Percentiles rank a stretch among this genome's conserved stretches.
phyloP scores from a whole-genome alignment of 257 asterid species.

The Plectranthus barbatus region DNA sequence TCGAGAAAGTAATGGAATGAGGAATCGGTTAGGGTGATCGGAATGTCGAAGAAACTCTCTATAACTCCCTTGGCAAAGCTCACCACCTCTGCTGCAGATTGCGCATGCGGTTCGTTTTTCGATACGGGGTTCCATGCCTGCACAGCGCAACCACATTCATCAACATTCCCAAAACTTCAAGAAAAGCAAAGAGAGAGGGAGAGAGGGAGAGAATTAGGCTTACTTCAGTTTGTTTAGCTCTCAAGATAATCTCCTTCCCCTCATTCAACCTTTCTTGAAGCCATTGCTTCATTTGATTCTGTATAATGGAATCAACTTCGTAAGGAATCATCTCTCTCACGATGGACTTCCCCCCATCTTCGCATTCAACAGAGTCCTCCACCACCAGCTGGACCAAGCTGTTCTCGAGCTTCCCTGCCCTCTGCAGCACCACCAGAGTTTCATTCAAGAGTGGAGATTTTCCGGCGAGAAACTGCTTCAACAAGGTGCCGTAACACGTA shows the following conservation, averaged over 20 bases:
- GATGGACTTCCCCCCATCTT: constrained; percentile 71
- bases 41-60: constrained; percentile 68
- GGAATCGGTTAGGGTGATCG: constrained; percentile 48
- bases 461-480: constrained; percentile 48
- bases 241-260: constrained; percentile 48
- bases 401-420: constrained; percentile 82
- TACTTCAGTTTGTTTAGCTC: constrained; percentile 43
- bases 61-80: constrained; percentile 49
- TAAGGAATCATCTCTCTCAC: constrained; percentile 82
- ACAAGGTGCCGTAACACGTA: constrained; percentile 56
- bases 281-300: constrained; percentile 53
- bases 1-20: constrained; percentile 47
- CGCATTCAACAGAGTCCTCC: constrained; percentile 72
- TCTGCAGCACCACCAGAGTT: constrained; percentile 38
- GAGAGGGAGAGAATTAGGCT: neutral
- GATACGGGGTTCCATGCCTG: constrained; percentile 95
- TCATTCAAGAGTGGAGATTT: constrained; percentile 43
- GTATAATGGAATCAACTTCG: constrained; percentile 65
- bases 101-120: constrained; percentile 76
- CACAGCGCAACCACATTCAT: neutral
- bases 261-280: constrained; percentile 50
- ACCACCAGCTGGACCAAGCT: constrained; percentile 59
- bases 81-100: constrained; percentile 60
- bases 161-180: neutral
- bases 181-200: neutral